Evolutionary conservation across 306 rosid genomes (phyloP).

Genomic region (Trifolium repens): DNA sequence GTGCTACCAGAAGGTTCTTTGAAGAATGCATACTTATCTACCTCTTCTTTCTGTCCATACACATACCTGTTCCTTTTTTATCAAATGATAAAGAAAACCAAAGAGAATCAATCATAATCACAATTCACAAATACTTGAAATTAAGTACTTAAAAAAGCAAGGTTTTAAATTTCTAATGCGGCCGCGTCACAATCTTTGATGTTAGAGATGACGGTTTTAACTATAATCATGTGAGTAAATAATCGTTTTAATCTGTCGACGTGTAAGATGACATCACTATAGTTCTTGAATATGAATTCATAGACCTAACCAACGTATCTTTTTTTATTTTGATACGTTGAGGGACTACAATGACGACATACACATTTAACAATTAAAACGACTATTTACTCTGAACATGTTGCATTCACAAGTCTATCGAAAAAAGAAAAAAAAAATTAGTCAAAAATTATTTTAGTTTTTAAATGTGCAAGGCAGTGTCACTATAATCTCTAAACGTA

Average conservation of each 20-base stretch:
- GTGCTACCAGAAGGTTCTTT: slow-evolving; percentile 67
- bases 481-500: neutral
- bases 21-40: slow-evolving; percentile 80
- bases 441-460: too few species aligned
- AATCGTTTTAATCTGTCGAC: neutral
- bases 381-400: neutral
- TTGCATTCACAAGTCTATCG: too few species aligned
- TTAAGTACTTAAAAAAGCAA: neutral
- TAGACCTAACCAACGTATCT: too few species aligned
- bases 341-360: too few species aligned
- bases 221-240: neutral
- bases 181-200: neutral
- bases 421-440: too few species aligned
- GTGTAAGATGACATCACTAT: too few species aligned
- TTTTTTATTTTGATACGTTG: too few species aligned
- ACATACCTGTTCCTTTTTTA: slow-evolving; percentile 60
- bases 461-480: neutral
- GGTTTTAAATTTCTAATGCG: neutral
- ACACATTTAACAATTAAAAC: neutral
- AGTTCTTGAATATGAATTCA: too few species aligned
- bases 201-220: neutral
- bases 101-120: neutral
- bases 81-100: neutral
- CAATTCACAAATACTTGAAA: neutral
- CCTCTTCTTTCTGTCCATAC: slow-evolving; percentile 69